phyloP scores from a whole-genome alignment of 169 alveolate species.

The Amoebophrya sp. region DNA sequence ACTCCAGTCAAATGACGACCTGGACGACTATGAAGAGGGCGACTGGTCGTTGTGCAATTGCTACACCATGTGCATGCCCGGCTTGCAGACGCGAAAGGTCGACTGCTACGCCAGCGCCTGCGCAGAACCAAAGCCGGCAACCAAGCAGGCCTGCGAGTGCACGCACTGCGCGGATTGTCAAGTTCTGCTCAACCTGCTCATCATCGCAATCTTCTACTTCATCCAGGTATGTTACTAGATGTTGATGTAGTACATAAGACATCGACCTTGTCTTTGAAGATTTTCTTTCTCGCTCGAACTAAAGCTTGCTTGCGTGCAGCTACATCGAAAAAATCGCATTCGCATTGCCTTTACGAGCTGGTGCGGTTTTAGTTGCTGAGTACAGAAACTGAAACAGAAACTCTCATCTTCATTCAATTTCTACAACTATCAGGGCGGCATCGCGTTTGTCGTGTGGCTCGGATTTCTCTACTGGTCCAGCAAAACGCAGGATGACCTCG shows the following conservation, averaged over 20 bases:
- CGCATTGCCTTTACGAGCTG: too few relatives aligned
- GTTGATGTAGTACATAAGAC: neutral
- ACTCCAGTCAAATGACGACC: neutral
- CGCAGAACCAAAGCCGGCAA: neutral
- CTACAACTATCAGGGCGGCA: neutral
- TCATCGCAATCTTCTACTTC: neutral
- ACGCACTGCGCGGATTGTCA: slow-evolving; percentile 18
- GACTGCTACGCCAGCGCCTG: neutral
- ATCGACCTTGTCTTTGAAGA: too few relatives aligned
- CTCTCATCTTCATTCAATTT: neutral
- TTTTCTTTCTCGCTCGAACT: too few relatives aligned
- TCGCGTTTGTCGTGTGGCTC: neutral
- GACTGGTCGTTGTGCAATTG: neutral
- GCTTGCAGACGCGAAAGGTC: neutral
- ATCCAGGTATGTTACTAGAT: neutral
- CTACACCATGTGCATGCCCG: slow-evolving; percentile 22
- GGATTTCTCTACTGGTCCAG: neutral
- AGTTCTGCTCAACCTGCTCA: neutral
- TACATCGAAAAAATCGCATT: too few relatives aligned
- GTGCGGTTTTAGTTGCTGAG: too few relatives aligned
- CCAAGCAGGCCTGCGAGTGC: slow-evolving; percentile 21
- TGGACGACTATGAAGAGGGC: neutral
- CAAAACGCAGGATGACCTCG: slow-evolving; percentile 10
- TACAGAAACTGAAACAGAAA: too few relatives aligned
- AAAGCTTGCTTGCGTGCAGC: too few relatives aligned